Base-by-base conservation (phyloP, 2,329 filamentous ascomycete species). In the Hypoxylon sp. region DNA sequence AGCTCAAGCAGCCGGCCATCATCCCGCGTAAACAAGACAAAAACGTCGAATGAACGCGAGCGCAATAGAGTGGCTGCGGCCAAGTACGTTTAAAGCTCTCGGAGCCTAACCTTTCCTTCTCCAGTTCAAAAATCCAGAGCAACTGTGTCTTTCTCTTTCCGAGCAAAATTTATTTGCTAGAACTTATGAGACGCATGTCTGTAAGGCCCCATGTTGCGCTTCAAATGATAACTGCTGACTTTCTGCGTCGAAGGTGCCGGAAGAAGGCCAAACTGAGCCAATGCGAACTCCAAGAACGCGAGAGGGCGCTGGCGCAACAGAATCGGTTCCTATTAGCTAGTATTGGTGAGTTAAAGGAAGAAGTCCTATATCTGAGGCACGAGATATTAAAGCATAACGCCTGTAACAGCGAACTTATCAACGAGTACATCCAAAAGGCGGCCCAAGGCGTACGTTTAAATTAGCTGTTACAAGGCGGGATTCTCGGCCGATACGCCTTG, bases 341-440 rank as follows among this genome's bases (percentile, higher is more conserved):
- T 48, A 17, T 48, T 17, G n/a, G 46, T 29, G 46, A 48, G 22
- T 48, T 48, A 29, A 48, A 48, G 46, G 26, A 26, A 17, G 46
- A 48, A 48, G 11, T 29, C 46, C 26, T 48, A 29, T 4, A 8
- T 3, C 46, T 48, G 22, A 48, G 8, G 46, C 22, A 29, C 2
- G 46, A 48, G 46, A 48, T 48, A 29, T 48, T 29, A 22, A 44
- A 44, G 39, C 39, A 44, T 44, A 11, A 19, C 17, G 39, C 3
- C 8, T 44, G 39, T 4, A 8, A 19, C 8, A 22, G 17, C 39
- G 39, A 44, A 44, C 17, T 44, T 22, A 22, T 44, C 17, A 4
- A 22, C 8, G 9, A 22, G 1, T 44, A 44, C 17, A 44, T 44
- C 8, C 19, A 17, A 17, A 44, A 22, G 39, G 39, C 17, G 0